Conservation (phyloP, 2,329 filamentous ascomycete species). For the Colletotrichum acutatum region DNA sequence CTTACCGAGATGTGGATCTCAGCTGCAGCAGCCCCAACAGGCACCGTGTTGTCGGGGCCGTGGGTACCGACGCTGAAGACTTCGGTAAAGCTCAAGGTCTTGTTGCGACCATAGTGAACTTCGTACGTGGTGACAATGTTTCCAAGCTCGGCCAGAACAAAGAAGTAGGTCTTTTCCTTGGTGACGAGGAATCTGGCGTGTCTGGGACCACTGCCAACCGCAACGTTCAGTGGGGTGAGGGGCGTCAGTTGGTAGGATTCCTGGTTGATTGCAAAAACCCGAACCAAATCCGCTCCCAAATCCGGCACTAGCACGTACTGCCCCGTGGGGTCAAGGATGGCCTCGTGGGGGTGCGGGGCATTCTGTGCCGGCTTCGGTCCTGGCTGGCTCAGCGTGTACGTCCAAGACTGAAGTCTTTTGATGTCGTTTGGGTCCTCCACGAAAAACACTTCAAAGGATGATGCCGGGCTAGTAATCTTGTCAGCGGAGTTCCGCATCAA, state of each 20-base stretch:
- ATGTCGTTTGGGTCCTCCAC: slow-evolving; percentile 33
- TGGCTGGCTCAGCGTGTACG: slow-evolving; percentile 51
- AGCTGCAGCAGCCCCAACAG: slow-evolving; percentile 57
- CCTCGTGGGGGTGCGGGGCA: slow-evolving; percentile 34
- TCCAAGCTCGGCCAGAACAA: slow-evolving; percentile 68
- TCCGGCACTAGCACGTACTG: slow-evolving; percentile 31
- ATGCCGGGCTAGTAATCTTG: slow-evolving; percentile 17
- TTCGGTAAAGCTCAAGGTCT: slow-evolving; percentile 57
- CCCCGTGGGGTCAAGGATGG: slow-evolving; percentile 35
- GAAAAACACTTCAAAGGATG: slow-evolving; percentile 25
- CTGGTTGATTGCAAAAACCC: slow-evolving; percentile 27
- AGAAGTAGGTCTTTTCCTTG: slow-evolving; percentile 62
- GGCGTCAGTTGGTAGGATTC: slow-evolving; percentile 27
- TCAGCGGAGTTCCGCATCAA: background rate
- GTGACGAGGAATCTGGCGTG: slow-evolving; percentile 63
- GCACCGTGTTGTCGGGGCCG: slow-evolving; percentile 53
- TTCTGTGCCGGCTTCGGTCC: slow-evolving; percentile 51
- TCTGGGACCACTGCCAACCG: slow-evolving; percentile 19
- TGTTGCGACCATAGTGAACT: slow-evolving; percentile 58
- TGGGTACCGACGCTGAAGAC: slow-evolving; percentile 61
- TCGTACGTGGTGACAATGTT: slow-evolving; percentile 67
- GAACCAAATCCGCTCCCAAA: slow-evolving; percentile 32
- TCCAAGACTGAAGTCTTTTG: slow-evolving; percentile 35
- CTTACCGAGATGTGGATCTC: slow-evolving; percentile 70
- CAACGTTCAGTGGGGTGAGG: slow-evolving; percentile 27